These are phyloP conservation scores for Arthrobotrys musiformis DNA, from an alignment of 2,329 filamentous ascomycete species.

Conservation along the genomic window DNA sequence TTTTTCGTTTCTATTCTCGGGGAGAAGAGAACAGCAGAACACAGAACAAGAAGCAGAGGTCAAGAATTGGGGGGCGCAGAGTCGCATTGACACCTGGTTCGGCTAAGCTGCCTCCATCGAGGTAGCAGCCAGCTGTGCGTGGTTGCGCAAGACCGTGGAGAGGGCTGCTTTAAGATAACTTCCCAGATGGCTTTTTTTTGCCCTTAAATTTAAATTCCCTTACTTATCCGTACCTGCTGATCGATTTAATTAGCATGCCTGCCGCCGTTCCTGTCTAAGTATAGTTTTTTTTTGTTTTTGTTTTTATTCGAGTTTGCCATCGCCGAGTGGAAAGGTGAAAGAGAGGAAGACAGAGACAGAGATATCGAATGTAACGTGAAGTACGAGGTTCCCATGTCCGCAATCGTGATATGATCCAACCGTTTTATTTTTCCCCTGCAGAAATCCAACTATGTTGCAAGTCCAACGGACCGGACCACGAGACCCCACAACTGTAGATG, in stretches of 20 bases:
- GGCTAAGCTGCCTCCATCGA: conserved; percentile 38
- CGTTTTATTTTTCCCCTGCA: conserved; percentile 46
- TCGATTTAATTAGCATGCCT: too few species aligned
- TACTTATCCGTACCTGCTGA: too few species aligned
- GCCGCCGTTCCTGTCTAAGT: too few species aligned
- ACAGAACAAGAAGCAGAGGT: too few species aligned
- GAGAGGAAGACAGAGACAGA: background rate
- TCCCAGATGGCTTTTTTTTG: too few species aligned
- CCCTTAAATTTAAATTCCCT: too few species aligned
- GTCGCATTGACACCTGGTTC: conserved; percentile 47
- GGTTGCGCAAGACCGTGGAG: conserved; percentile 31
- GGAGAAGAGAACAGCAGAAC: too few species aligned
- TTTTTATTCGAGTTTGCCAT: too few species aligned
- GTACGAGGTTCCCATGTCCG: conserved; percentile 5
- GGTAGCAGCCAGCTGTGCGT: conserved; percentile 27
- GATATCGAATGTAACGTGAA: conserved; percentile 12
- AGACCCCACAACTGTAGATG: background rate
- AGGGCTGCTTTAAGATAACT: too few species aligned
- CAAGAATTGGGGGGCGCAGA: conserved; percentile 7
- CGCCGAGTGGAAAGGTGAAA: background rate
- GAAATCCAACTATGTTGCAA: conserved; percentile 44
- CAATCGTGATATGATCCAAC: too few species aligned
- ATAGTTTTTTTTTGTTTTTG: too few species aligned
- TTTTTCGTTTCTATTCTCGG: background rate
- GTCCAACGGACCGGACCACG: conserved; percentile 21